Conservation (phyloP, 192 early-diverging fungal genomes). For the Phlyctochytrium arcticum region DNA sequence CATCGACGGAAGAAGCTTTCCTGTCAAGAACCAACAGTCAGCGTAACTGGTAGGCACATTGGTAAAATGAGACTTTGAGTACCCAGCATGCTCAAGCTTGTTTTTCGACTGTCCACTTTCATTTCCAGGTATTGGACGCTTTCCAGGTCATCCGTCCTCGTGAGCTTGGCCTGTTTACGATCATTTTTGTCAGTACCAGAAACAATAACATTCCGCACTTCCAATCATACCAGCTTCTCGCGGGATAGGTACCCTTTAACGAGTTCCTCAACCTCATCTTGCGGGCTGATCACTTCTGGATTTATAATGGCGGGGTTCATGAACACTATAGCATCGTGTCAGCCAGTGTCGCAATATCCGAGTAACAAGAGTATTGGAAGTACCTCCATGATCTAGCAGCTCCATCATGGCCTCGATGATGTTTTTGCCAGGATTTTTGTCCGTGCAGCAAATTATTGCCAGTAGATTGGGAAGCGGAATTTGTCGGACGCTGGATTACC, state of each 20-base stretch:
- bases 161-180: constrained; percentile 20
- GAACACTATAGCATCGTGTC: too few species aligned
- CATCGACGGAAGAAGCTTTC: constrained; percentile 26
- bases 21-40: constrained; percentile 1
- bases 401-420: too few species aligned
- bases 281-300: constrained; percentile 30
- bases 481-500: too few species aligned
- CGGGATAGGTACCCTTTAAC: constrained; percentile 29
- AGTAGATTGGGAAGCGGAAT: too few species aligned
- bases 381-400: too few species aligned
- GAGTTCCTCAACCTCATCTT: constrained; percentile 38
- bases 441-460: too few species aligned
- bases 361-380: too few species aligned
- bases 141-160: constrained; percentile 19
- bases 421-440: too few species aligned
- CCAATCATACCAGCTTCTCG: constrained; percentile 39
- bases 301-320: constrained; percentile 25
- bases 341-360: too few species aligned
- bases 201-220: background rate
- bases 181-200: too few species aligned
- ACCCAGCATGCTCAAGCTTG: constrained; percentile 31
- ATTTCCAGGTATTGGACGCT: constrained; percentile 32
- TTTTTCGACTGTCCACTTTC: constrained; percentile 38
- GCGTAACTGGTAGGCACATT: background rate
- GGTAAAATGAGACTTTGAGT: background rate